Evolutionary conservation across 2,329 filamentous ascomycete species (phyloP), one percentile per base, ranked within the genome.

Genomic region (Elsinoe australis): DNA sequence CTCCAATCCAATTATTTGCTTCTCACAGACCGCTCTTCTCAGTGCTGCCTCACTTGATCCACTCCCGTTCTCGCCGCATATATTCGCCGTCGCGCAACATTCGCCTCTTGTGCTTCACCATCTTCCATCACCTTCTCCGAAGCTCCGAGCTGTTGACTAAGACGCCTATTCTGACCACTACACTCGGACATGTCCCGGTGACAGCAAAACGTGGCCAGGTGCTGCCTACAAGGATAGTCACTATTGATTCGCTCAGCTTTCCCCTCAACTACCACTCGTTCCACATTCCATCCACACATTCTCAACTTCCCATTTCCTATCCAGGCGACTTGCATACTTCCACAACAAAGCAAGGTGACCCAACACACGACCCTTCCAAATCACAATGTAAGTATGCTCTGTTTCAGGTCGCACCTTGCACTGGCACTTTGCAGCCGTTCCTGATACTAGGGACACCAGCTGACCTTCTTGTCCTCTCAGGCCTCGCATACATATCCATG

Each of bases 401-500:
- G 26, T 44, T 19, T 44, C 39, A 32, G 24, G 39, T 44, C 18
- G 26, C 39, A 19, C 39, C 28, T 32, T 9, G 26, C 24, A 17
- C 6, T 31, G 26, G 17, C 24, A 31, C 28, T 17, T 6, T 18
- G 14, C 28, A 5, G 14, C 14, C n/a, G 21, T 44, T 24, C 26
- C 31, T 31, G 24, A 44, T 19, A 19, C 17, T 44, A n/a, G 39
- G 15, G 1, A 15, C 12, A 14, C n/a, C 24, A 19, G 17, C 39
- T 44, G 39, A 41, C 24, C 24, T 32, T 17, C 10, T 32, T 32
- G 14, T 17, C 28, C 24, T 28, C 21, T 22, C 57, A 95, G 87
- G 88, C 69, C 71, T 51, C 85, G 82, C 67, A 83, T 94, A 69
- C 92, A 87, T 46, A 80, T 95, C 67, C 87, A 79, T 66, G 85